A percentile compares a stretch with the other conserved stretches of the same genome.
Conservation (phyloP, 441 rosid genomes). For the Euphorbia celastroides region DNA sequence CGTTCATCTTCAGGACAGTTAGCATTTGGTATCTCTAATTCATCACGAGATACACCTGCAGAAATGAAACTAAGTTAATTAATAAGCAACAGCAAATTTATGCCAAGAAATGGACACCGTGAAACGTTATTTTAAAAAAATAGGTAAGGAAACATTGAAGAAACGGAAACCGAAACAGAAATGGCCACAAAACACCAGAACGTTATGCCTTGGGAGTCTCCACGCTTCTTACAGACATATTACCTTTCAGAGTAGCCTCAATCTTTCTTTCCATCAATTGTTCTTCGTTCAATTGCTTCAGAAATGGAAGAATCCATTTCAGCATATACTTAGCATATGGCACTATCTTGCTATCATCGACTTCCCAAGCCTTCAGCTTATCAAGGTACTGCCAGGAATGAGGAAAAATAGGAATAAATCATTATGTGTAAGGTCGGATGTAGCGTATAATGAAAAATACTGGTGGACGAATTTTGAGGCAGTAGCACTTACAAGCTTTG, state of each 20-base stretch:
- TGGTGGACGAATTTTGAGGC: background rate
- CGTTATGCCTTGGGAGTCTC: background rate
- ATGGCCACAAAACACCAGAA: too few species aligned
- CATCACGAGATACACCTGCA: slow-evolving; percentile 34
- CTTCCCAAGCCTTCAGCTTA: background rate
- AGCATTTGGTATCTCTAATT: slow-evolving; percentile 28
- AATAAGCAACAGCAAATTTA: background rate
- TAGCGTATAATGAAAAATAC: slow-evolving; percentile 5
- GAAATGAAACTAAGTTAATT: slow-evolving; percentile 10
- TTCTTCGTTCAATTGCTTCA: slow-evolving; percentile 34
- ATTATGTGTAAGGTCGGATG: background rate
- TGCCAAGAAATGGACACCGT: too few species aligned
- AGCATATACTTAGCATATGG: slow-evolving; percentile 30
- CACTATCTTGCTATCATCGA: slow-evolving; percentile 14
- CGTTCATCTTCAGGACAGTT: slow-evolving; percentile 32
- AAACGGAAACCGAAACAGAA: too few species aligned
- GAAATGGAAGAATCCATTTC: slow-evolving; percentile 33
- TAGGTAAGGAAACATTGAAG: too few species aligned
- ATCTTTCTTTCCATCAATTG: slow-evolving; percentile 39
- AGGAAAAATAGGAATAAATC: background rate
- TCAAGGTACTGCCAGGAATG: slow-evolving; percentile 14
- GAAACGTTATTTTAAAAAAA: too few species aligned
- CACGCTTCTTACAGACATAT: background rate
- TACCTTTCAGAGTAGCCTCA: slow-evolving; percentile 45
- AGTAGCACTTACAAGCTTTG: slow-evolving; percentile 21